Conservation (phyloP, 2,329 filamentous ascomycete genomes). For the Penicillium crustosum region DNA sequence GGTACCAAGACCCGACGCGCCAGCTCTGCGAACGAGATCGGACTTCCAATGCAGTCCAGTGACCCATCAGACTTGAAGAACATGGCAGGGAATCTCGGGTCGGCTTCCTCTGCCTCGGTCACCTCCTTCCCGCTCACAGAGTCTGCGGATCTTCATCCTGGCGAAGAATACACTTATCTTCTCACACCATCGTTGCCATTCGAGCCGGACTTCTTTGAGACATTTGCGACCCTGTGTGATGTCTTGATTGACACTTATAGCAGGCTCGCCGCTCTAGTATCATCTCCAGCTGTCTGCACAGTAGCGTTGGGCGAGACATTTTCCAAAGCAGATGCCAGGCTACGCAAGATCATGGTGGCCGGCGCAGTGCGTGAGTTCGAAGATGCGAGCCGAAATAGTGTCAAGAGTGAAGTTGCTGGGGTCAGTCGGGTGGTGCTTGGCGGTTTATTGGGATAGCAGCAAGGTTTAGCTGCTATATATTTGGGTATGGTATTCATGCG, state of each 20-base stretch:
- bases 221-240: constrained; percentile 92
- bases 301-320: constrained; percentile 78
- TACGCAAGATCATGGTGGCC: constrained; percentile 86
- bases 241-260: constrained; percentile 91
- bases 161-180: constrained; percentile 84
- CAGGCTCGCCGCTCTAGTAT: constrained; percentile 71
- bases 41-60: constrained; percentile 52
- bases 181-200: constrained; percentile 92
- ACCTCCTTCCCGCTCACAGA: constrained; percentile 49
- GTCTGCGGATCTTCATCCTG: constrained; percentile 65
- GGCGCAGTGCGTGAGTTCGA: constrained; percentile 91
- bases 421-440: constrained; percentile 87
- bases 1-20: constrained; percentile 58
- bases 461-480: neutral
- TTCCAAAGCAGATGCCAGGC: constrained; percentile 78
- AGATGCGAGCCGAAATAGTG: constrained; percentile 72
- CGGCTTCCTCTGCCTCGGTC: constrained; percentile 40
- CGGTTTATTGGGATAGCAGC: constrained; percentile 65
- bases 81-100: constrained; percentile 41
- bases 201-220: constrained; percentile 95
- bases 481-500: constrained; percentile 1
- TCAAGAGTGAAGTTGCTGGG: constrained; percentile 78
- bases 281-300: constrained; percentile 71
- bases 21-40: constrained; percentile 61
- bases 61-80: constrained; percentile 51